These are phyloP conservation scores for Aspergillus hiratsukae DNA, from an alignment of 2,329 filamentous ascomycete species.

Conservation along the genomic window DNA sequence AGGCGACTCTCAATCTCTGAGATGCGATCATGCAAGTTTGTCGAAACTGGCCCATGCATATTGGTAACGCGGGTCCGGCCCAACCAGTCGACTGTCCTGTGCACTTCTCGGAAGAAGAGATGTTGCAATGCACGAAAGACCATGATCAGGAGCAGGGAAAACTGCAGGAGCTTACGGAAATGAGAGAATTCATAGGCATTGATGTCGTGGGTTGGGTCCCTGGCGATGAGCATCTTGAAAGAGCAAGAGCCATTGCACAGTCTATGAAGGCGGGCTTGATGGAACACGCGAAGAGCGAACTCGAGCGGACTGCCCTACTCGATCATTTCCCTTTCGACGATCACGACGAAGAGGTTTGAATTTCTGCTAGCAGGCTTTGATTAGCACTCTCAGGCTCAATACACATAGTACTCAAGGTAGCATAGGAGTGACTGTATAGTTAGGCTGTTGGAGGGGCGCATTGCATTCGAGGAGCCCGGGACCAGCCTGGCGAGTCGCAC, in stretches of 20 bases:
- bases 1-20: constrained; percentile 23
- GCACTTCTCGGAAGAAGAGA: constrained; percentile 18
- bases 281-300: constrained; percentile 1
- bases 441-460: too few relatives aligned
- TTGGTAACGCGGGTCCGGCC: neutral
- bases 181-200: neutral
- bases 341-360: constrained; percentile 1
- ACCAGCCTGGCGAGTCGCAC: too few relatives aligned
- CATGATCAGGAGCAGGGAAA: neutral
- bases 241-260: neutral
- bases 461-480: too few relatives aligned
- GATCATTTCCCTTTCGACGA: constrained; percentile 8
- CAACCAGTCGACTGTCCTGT: constrained; percentile 16
- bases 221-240: neutral
- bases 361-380: too few relatives aligned
- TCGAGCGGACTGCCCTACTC: neutral
- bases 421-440: too few relatives aligned
- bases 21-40: constrained; percentile 18
- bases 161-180: neutral
- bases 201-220: neutral
- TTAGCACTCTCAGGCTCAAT: too few relatives aligned
- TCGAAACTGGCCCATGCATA: constrained; percentile 20
- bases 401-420: too few relatives aligned
- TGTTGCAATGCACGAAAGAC: constrained; percentile 3
- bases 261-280: constrained; percentile 2